Evolutionary conservation across 768 basidiomycete genomes (phyloP).

Genomic region (Termitomyces sp.): DNA sequence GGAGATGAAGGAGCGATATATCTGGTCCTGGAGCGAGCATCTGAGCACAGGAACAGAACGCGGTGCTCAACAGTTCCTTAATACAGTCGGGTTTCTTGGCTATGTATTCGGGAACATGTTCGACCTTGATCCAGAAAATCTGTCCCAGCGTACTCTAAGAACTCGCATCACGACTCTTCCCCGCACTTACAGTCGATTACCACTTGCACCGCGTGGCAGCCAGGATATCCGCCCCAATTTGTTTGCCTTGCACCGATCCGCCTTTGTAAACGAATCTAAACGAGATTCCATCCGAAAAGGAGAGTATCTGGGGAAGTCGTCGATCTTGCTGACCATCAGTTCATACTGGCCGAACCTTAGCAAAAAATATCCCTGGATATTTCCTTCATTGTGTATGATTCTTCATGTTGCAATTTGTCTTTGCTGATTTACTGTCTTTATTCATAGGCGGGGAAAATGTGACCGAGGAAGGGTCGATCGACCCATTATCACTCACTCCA

Average conservation of each 20-base stretch:
- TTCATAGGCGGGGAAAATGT: background rate
- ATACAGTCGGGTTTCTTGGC: too few relatives aligned
- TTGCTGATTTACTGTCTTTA: background rate
- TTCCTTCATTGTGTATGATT: background rate
- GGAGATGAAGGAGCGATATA: background rate
- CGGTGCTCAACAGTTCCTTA: background rate
- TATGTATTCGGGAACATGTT: too few relatives aligned
- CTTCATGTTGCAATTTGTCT: background rate
- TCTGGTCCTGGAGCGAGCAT: background rate
- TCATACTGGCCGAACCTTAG: background rate
- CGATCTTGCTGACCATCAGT: background rate
- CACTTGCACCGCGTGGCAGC: too few relatives aligned
- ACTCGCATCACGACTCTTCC: too few relatives aligned
- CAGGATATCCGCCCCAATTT: background rate
- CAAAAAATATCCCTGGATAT: background rate
- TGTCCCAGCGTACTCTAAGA: too few relatives aligned
- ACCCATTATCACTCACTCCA: background rate
- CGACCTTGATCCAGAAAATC: too few relatives aligned
- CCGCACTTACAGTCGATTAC: too few relatives aligned
- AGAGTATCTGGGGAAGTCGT: background rate
- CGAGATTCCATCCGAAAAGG: background rate
- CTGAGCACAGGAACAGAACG: too few relatives aligned
- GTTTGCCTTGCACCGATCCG: background rate
- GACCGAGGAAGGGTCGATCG: background rate
- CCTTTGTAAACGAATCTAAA: background rate